Conservation (phyloP, 306 rosid genomes). For the Lablab purpureus region DNA sequence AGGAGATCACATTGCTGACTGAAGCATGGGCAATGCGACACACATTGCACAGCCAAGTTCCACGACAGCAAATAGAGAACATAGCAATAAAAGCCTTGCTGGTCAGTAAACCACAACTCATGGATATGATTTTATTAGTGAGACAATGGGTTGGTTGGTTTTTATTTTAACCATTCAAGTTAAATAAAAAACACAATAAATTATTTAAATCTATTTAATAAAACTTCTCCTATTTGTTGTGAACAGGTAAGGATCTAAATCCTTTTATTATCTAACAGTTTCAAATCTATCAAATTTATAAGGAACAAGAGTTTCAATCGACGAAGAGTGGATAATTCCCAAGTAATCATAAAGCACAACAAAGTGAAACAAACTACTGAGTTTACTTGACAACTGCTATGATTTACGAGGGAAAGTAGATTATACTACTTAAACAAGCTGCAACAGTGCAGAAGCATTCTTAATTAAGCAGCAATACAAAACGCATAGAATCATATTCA, state of each 20-base stretch:
- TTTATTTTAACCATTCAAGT: no score
- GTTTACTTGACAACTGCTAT: conserved; percentile 25
- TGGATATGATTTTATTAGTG: neutral
- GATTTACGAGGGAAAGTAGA: neutral
- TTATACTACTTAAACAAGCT: conserved; percentile 28
- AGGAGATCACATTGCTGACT: neutral
- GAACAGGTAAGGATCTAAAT: no score
- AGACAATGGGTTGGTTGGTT: no score
- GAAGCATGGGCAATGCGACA: conserved; percentile 17
- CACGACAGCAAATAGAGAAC: conserved; percentile 4
- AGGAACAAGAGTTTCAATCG: no score
- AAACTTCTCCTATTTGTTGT: no score
- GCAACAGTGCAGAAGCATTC: conserved; percentile 11
- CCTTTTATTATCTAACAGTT: no score
- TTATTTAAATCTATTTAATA: no score
- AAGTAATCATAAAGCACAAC: conserved; percentile 15
- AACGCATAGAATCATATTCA: conserved; percentile 27
- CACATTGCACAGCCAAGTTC: conserved; percentile 13
- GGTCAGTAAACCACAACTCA: conserved; percentile 19
- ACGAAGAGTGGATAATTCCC: no score
- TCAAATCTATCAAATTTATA: no score
- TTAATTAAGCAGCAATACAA: conserved; percentile 28
- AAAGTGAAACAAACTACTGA: conserved; percentile 31
- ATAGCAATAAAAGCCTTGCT: neutral
- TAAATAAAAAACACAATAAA: no score